These are phyloP conservation scores for Fusarium sp. DNA, from an alignment of 2,329 filamentous ascomycete species.

Conservation along the genomic window DNA sequence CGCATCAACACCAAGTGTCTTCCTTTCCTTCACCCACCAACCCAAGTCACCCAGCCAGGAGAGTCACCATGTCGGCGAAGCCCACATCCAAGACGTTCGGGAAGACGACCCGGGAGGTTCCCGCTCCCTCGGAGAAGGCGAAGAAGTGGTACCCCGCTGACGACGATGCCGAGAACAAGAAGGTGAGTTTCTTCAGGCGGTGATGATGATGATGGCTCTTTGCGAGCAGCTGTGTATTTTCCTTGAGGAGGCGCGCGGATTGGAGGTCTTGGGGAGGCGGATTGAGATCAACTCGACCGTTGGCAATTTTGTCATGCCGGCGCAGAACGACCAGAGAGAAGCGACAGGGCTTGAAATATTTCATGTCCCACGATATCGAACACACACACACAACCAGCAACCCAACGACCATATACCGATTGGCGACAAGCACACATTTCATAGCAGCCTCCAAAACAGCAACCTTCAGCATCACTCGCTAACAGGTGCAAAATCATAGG, in stretches of 20 bases:
- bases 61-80: constrained; percentile 79
- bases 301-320: constrained; percentile 21
- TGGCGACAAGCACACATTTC: constrained; percentile 8
- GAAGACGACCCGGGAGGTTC: constrained; percentile 94
- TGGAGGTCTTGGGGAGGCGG: constrained; percentile 16
- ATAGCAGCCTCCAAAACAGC: constrained; percentile 13
- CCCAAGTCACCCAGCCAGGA: constrained; percentile 56
- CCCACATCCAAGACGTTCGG: constrained; percentile 93
- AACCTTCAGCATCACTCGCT: constrained; percentile 36
- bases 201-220: constrained; percentile 33
- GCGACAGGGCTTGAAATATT: constrained; percentile 23
- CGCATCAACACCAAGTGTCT: constrained; percentile 52
- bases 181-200: constrained; percentile 76
- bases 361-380: constrained; percentile 30
- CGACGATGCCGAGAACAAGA: constrained; percentile 89
- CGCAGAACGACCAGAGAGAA: constrained; percentile 16
- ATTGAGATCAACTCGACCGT: constrained; percentile 15
- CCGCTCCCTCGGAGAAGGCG: constrained; percentile 89
- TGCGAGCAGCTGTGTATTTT: constrained; percentile 25
- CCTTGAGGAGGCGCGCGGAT: constrained; percentile 10
- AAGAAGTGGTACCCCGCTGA: constrained; percentile 99
- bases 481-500: constrained; percentile 65
- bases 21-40: constrained; percentile 52
- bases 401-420: constrained; percentile 26
- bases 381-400: constrained; percentile 19